Evolutionary conservation across 139 green algal genomes (phyloP), one percentile per base, ranked within the genome.

Genomic region (Coelastrella sp.): DNA sequence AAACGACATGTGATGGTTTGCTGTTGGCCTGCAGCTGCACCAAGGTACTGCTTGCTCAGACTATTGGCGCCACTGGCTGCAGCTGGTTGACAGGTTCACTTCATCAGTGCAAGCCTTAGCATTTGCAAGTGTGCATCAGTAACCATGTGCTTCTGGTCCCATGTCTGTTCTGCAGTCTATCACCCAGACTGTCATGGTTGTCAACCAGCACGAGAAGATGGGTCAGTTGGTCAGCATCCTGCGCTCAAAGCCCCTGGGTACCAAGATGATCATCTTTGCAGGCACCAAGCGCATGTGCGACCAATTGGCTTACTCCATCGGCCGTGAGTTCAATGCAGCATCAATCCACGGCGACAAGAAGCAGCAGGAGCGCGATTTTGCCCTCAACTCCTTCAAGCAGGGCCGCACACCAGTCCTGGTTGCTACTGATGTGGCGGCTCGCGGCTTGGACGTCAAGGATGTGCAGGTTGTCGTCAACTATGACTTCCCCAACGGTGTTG

Each of bases 381-480:
- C 97, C 57, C 92, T 99, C 16, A 71, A 75, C 11, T 92, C 89
- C 23, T 99, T 99, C 97, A 95, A 97, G 59, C 95, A 93, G 8
- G 98, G 98, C 78, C 91, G 94, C 32, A 96, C 92, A 32, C 95
- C 96, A 7, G 94, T 99, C 68, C 93, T 99, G 84, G 95, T 99
- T 13, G 98, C 98, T 64, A 99, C 98, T 4, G 98, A 99, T 90
- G 98, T 99, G n/a, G 98, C 98, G 2, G 98, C 98, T 1, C 96
- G 98, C 65, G 98, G 98, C 2, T 95, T 99, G 74, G 97, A 99
- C 88, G 93, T 99, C n/a, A 95, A 95, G 75, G 95, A 98, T 88
- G 96, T 99, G 7, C 90, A 65, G 5, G 91, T 92, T 3, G 97
- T 99, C 7, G 79, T 99, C 88, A 99, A 99, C 94, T 98, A 97